Base-by-base conservation (phyloP, 1,139 yeast species). In the Pneumocystis canis region DNA sequence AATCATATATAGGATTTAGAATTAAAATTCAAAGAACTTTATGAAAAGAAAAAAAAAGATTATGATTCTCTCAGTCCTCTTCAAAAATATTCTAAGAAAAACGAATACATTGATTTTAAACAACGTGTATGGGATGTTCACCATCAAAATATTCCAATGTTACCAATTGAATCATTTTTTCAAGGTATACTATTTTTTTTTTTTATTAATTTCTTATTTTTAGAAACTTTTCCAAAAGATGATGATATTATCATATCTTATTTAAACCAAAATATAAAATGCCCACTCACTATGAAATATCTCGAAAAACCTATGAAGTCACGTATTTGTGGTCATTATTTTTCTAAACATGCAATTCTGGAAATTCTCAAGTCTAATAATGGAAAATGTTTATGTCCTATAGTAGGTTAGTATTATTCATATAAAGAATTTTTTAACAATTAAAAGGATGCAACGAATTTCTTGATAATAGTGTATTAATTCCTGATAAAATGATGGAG, bases 201-300 rank as follows among this genome's bases (percentile, higher is more conserved):
- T 18, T 57, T 35, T 39, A 54, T 57, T 39, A 3, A 28, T 57
- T 35, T 9, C 11, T 28, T 35, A 57, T 35, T 39, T 57, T 25
- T 57, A 57, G 30, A 57, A 35, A 39, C 59, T 3, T 11, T 7
- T 28, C 16, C n/a, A 39, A 16, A 57, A 11, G 59, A 57, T 11
- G 59, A 57, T 20, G 59, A 57, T 57, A 57, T 57, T 25, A 16
- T 35, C 20, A 57, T 57, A 35, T 39, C 40, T 20, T 57, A 35
- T 35, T 20, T 57, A 35, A 30, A 35, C 9, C 59, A 57, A 57
- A 57, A 57, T 57, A 20, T 57, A 35, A 57, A 30, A 57, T 57
- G 59, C 11, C 59, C 59, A 9, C 41, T 57, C 20, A 57, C 59
- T 57, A 35, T 57, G 41, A 20, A 14, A 57, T 57, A 57, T 39